A percentile compares a stretch with the other conserved stretches of the same genome.
Evolutionary conservation across 768 basidiomycete genomes (phyloP).

Genomic region (Gymnopilus dilepis): DNA sequence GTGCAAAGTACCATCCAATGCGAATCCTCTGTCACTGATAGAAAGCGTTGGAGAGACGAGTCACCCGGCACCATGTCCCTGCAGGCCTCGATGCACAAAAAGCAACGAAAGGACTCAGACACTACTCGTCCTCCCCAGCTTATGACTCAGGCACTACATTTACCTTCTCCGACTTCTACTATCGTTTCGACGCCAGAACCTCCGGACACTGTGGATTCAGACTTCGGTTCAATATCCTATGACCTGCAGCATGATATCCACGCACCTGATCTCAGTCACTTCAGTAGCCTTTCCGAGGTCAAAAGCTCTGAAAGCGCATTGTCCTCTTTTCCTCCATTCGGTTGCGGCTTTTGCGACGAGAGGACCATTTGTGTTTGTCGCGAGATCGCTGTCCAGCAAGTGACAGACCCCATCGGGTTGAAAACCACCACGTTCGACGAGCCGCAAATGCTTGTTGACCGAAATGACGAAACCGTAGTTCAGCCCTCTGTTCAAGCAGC

Average conservation of each 20-base stretch:
- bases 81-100: conserved; percentile 24
- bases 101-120: conserved; percentile 33
- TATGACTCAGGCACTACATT: conserved; percentile 42
- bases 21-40: conserved; percentile 39
- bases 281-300: conserved; percentile 35
- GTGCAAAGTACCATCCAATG: not conserved
- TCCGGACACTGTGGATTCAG: conserved; percentile 37
- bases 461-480: not conserved
- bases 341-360: conserved; percentile 80
- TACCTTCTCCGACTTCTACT: conserved; percentile 49
- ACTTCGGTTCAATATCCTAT: conserved; percentile 38
- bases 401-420: conserved; percentile 22
- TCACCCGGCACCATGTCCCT: conserved; percentile 28
- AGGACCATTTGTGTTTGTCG: conserved; percentile 78
- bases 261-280: conserved; percentile 33
- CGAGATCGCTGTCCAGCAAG: conserved; percentile 61
- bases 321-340: conserved; percentile 50
- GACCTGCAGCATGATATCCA: conserved; percentile 35
- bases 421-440: conserved; percentile 4
- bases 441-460: not conserved
- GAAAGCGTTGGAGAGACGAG: conserved; percentile 66
- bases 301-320: conserved; percentile 33
- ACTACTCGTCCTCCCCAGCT: conserved; percentile 28
- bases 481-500: conserved; percentile 3
- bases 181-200: conserved; percentile 58